These are phyloP conservation scores for Xylariaceae sp. DNA, from an alignment of 2,329 filamentous ascomycete genomes.

Conservation along the genomic window DNA sequence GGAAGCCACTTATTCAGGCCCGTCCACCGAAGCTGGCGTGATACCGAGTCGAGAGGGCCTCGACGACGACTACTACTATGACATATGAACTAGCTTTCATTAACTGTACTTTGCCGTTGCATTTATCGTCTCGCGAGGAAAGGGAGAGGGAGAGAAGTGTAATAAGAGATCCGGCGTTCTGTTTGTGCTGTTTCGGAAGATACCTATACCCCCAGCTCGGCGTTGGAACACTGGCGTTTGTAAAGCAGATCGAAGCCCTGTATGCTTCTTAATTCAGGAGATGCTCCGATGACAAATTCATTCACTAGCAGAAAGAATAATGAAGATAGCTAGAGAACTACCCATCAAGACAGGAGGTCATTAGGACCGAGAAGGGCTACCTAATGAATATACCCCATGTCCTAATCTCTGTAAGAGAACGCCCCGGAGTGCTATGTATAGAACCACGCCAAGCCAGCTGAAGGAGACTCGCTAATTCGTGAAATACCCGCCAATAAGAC, in stretches of 20 bases:
- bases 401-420: too few species aligned
- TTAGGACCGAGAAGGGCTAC: too few species aligned
- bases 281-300: neutral
- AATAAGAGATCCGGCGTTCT: constrained; percentile 8
- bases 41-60: constrained; percentile 80
- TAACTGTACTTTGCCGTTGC: neutral
- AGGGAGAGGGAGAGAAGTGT: neutral
- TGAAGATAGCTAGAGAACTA: too few species aligned
- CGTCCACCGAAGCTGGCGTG: constrained; percentile 63
- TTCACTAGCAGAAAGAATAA: neutral
- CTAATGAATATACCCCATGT: too few species aligned
- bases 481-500: constrained; percentile 5
- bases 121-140: neutral
- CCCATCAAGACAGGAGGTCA: neutral
- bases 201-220: constrained; percentile 18
- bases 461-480: neutral
- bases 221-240: constrained; percentile 1
- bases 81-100: constrained; percentile 47
- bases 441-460: neutral
- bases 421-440: neutral
- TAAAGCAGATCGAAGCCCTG: neutral
- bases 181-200: constrained; percentile 13
- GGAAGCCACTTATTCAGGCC: constrained; percentile 68
- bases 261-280: constrained; percentile 1
- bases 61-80: constrained; percentile 92